Evolutionary conservation across 371 early-diverging fungal genomes (phyloP).

Genomic region (Conidiobolus incongruus): DNA sequence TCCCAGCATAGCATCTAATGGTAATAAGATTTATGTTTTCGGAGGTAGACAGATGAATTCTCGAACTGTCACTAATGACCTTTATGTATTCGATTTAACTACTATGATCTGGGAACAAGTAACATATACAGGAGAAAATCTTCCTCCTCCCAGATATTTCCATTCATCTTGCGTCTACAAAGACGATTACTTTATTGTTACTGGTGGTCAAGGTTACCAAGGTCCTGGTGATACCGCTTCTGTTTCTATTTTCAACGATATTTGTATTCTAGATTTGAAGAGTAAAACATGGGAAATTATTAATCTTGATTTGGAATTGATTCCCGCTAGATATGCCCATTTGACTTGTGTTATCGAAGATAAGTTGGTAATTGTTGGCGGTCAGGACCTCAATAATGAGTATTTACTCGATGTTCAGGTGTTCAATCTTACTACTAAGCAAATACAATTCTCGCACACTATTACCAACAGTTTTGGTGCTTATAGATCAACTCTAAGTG

Average conservation of each 20-base stretch:
- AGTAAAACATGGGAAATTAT: not conserved
- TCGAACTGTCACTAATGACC: conserved; percentile 42
- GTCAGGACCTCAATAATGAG: conserved; percentile 53
- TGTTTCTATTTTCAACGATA: conserved; percentile 29
- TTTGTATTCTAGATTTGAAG: conserved; percentile 24
- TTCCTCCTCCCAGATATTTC: conserved; percentile 43
- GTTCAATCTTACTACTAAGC: conserved; percentile 27
- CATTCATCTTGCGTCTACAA: conserved; percentile 47
- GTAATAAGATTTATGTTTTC: conserved; percentile 40
- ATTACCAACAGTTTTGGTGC: not conserved
- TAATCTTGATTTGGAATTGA: conserved; percentile 9
- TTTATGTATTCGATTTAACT: conserved; percentile 39
- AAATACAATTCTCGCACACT: not conserved
- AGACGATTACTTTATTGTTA: conserved; percentile 20
- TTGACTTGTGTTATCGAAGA: conserved; percentile 26
- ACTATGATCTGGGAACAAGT: conserved; percentile 30
- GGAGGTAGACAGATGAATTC: conserved; percentile 48
- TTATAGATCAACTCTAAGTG: not conserved
- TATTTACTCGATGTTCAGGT: conserved; percentile 57
- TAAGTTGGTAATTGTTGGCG: conserved; percentile 41
- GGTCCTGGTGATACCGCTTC: conserved; percentile 4
- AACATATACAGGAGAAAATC: conserved; percentile 9
- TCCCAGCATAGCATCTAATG: conserved; percentile 42
- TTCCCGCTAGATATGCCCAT: conserved; percentile 42
- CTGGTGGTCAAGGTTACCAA: conserved; percentile 36